Conservation (phyloP, 2,329 filamentous ascomycete genomes). For the Colletotrichum sp. region DNA sequence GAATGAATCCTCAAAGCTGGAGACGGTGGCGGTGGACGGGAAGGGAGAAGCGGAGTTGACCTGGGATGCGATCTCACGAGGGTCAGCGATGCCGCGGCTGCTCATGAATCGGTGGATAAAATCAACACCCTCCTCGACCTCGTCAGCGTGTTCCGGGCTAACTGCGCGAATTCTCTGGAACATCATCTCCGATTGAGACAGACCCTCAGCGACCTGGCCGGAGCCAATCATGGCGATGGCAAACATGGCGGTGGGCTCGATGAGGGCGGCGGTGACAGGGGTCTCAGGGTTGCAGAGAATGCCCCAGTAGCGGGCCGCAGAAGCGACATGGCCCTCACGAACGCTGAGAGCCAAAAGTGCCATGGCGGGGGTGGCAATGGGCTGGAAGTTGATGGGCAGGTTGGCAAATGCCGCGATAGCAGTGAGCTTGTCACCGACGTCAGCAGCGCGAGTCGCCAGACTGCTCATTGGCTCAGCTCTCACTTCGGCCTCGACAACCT, state of each 20-base stretch:
- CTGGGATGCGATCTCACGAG: conserved; percentile 56
- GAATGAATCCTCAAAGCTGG: conserved; percentile 78
- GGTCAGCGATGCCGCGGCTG: conserved; percentile 57
- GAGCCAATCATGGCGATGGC: conserved; percentile 85
- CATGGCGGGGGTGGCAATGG: conserved; percentile 66
- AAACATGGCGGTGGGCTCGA: conserved; percentile 92
- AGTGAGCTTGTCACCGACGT: conserved; percentile 72
- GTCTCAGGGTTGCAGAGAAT: conserved; percentile 68
- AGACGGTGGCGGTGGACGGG: conserved; percentile 58
- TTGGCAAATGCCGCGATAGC: conserved; percentile 70
- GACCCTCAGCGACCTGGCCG: conserved; percentile 80
- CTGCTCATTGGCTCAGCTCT: conserved; percentile 69
- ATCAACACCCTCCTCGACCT: conserved; percentile 86
- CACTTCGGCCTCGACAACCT: conserved; percentile 62
- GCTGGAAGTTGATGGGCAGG: conserved; percentile 55
- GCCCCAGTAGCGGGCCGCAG: conserved; percentile 82
- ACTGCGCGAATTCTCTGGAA: conserved; percentile 77
- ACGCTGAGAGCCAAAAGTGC: conserved; percentile 88
- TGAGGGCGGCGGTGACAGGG: conserved; percentile 66
- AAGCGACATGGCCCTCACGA: conserved; percentile 77
- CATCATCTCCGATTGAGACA: conserved; percentile 82
- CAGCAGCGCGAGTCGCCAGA: conserved; percentile 80
- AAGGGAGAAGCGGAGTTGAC: conserved; percentile 55
- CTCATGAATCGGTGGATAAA: conserved; percentile 67
- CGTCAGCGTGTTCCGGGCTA: conserved; percentile 67